Evolutionary conservation across 108 stramenopile genomes (phyloP), one percentile per base, ranked within the genome.

Genomic region (Cyclotella sp.): DNA sequence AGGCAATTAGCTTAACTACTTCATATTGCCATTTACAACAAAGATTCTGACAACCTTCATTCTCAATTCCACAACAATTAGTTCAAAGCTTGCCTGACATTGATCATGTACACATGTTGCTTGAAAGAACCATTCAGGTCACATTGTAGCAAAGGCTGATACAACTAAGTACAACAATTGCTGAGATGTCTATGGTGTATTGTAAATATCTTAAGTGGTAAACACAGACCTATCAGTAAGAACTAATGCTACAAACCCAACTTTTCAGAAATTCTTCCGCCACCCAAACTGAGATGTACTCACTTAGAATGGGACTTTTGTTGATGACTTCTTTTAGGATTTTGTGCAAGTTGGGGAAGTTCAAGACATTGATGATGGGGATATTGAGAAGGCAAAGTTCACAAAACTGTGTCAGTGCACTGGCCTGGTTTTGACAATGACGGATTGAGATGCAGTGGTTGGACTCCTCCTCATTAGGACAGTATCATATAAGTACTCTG

Each of bases 91-190:
- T 93, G 30, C 92, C 92, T 9, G 92, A 78, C 9, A 89, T 93
- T 60, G 88, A 93, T 46, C 92, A 93, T 64, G 84, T 82, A 12
- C 92, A 91, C 54, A 90, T 93, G 28, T 52, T 93, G 21, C 79
- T 68, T 59, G 27, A 59, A 59, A 26, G 58, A 29, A 29, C 24
- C 27, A 9, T 59, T 26, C 28, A 59, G 27, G 7, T 59, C 8
- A 8, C 58, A 15, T 26, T 29, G 27, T 16, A 19, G n/a, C 21
- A 4, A 39, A 47, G 11, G 11, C 15, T 47, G n/a, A n/a, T n/a
- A 13, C 15, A 13, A 11, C 15, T 15, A n/a, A n/a, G n/a, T n/a
- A n/a, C n/a, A n/a, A n/a, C n/a, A n/a, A n/a, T n/a, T n/a, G n/a
- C n/a, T n/a, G n/a, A n/a, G 54, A 9, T 55, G 14, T 19, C 54